Percentiles rank a stretch among this genome's conserved stretches.
Evolutionary conservation across 257 asterid genomes (phyloP).

Genomic region (Cruciata laevipes): DNA sequence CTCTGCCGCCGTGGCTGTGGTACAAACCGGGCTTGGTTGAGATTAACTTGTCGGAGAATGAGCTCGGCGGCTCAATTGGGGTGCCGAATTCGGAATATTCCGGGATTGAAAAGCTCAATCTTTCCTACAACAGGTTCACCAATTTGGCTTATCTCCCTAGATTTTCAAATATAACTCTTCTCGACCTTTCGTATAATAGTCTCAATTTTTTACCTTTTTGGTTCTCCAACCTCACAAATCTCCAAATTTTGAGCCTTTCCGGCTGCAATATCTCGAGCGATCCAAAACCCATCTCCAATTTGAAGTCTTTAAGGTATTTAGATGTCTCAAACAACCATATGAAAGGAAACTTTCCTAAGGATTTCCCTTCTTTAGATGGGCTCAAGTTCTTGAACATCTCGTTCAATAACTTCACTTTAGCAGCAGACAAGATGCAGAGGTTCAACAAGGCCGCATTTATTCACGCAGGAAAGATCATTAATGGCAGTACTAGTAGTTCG

Average conservation of each 20-base stretch:
- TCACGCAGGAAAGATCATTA: slow-evolving; percentile 44
- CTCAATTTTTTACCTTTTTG: slow-evolving; percentile 37
- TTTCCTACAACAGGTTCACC: slow-evolving; percentile 72
- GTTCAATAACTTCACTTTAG: slow-evolving; percentile 50
- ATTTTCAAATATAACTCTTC: slow-evolving; percentile 35
- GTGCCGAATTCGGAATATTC: slow-evolving; percentile 14
- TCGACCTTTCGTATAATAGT: slow-evolving; percentile 57
- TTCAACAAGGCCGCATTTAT: slow-evolving; percentile 51
- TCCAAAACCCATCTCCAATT: slow-evolving; percentile 37
- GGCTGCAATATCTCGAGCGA: slow-evolving; percentile 54
- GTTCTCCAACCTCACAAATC: slow-evolving; percentile 54
- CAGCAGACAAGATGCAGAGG: slow-evolving; percentile 20
- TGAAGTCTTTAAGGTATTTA: slow-evolving; percentile 35
- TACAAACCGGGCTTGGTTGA: slow-evolving; percentile 40
- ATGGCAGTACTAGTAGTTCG: slow-evolving; percentile 15
- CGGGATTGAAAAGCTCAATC: slow-evolving; percentile 39
- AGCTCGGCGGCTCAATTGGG: slow-evolving; percentile 60
- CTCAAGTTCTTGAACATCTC: slow-evolving; percentile 66
- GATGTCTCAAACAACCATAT: slow-evolving; percentile 55
- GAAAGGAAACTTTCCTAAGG: slow-evolving; percentile 51
- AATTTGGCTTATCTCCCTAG: slow-evolving; percentile 34
- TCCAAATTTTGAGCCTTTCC: slow-evolving; percentile 51
- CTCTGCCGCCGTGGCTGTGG: slow-evolving; percentile 55
- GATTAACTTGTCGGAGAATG: slow-evolving; percentile 58
- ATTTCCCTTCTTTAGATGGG: slow-evolving; percentile 46